Evolutionary conservation across 169 alveolate species (phyloP).

Genomic region (Neospora caninum): DNA sequence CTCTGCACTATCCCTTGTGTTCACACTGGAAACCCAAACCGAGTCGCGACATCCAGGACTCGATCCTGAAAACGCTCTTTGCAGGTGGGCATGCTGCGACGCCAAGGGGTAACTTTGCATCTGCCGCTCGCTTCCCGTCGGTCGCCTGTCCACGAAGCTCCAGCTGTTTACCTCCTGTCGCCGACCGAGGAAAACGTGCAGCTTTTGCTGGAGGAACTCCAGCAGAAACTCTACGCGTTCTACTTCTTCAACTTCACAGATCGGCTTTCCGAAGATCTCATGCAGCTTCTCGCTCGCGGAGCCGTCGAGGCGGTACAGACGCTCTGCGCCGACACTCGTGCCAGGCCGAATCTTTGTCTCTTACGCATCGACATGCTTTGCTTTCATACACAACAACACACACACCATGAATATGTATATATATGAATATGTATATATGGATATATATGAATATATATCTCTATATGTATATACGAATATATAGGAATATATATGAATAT

Average conservation of each 20-base stretch:
- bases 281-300: constrained; percentile 72
- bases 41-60: neutral
- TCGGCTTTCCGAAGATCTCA: constrained; percentile 60
- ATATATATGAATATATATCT: no score
- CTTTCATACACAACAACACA: no score
- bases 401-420: no score
- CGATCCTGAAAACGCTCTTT: neutral
- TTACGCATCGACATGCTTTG: no score
- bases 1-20: no score
- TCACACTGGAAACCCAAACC: no score
- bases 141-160: constrained; percentile 71
- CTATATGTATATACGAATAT: no score
- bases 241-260: constrained; percentile 73
- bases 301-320: constrained; percentile 68
- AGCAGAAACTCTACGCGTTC: constrained; percentile 67
- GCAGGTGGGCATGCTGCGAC: constrained; percentile 73
- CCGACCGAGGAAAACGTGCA: constrained; percentile 76
- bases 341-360: no score
- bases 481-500: no score
- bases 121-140: constrained; percentile 69
- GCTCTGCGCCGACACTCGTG: neutral
- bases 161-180: constrained; percentile 75
- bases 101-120: constrained; percentile 76
- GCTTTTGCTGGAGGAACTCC: constrained; percentile 68
- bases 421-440: no score